Evolutionary conservation across 2,329 filamentous ascomycete species (phyloP).

Genomic region (Exophiala xenobiotica): DNA sequence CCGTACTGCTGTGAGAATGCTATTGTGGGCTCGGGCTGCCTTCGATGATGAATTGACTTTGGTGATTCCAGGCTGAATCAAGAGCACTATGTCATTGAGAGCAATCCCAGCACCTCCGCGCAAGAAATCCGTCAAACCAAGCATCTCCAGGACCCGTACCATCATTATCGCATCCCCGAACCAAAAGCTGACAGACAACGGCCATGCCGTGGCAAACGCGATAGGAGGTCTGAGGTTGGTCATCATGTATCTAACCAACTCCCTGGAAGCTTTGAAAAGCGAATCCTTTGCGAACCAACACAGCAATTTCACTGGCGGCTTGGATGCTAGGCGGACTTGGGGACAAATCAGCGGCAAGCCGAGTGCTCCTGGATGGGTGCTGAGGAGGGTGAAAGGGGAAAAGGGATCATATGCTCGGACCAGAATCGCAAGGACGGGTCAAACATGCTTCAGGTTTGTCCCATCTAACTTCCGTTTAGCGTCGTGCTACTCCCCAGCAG

Average conservation of each 20-base stretch:
- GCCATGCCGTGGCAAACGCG: not conserved
- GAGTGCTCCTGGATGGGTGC: conserved; percentile 3
- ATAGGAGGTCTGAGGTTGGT: conserved; percentile 1
- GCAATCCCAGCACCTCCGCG: conserved; percentile 18
- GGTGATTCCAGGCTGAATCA: conserved; percentile 8
- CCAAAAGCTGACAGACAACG: conserved; percentile 3
- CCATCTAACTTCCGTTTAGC: conserved; percentile 22
- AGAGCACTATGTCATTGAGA: conserved; percentile 1
- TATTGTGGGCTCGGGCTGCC: conserved; percentile 4
- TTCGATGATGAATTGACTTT: conserved; percentile 8
- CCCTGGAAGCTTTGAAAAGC: conserved; percentile 2
- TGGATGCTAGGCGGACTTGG: conserved; percentile 21
- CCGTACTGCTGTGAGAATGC: not conserved
- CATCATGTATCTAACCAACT: conserved; percentile 14
- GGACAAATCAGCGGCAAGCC: conserved; percentile 22
- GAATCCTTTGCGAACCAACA: conserved; percentile 10
- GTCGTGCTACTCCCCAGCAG: conserved; percentile 13
- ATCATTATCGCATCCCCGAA: not conserved
- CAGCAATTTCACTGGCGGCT: conserved; percentile 16
- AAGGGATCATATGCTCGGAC: conserved; percentile 6
- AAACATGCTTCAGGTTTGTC: conserved; percentile 20
- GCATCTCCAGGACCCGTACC: not conserved
- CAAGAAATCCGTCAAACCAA: conserved; percentile 1
- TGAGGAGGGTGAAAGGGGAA: conserved; percentile 14
- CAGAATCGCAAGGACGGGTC: conserved; percentile 15